Evolutionary conservation across 2,329 filamentous ascomycete genomes (phyloP).

Genomic region (Botrytis porri): DNA sequence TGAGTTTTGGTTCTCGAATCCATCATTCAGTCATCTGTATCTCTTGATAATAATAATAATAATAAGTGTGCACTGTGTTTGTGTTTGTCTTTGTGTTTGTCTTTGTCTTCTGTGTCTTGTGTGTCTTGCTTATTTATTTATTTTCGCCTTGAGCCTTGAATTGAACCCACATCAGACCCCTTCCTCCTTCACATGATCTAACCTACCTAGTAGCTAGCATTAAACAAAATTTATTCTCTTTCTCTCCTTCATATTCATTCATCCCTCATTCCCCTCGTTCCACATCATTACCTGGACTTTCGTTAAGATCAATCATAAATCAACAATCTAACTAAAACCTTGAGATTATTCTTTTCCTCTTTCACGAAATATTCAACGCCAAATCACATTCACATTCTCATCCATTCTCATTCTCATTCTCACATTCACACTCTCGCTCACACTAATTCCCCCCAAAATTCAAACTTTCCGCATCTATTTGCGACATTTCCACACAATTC

Average conservation of each 20-base stretch:
- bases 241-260: background rate
- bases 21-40: background rate
- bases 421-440: background rate
- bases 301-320: background rate
- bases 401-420: background rate
- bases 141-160: background rate
- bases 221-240: background rate
- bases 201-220: too few species aligned
- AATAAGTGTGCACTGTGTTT: background rate
- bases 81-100: background rate
- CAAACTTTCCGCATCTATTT: background rate
- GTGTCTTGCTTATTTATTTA: too few species aligned
- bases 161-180: background rate
- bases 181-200: background rate
- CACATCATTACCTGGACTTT: background rate
- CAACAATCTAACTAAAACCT: background rate
- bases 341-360: background rate
- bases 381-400: background rate
- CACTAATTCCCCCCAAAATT: background rate
- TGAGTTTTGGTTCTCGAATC: background rate
- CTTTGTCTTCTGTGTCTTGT: background rate
- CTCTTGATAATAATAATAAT: too few species aligned
- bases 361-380: background rate
- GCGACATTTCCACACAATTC: background rate
- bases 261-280: background rate